Evolutionary conservation across 305 asterid genomes (phyloP).

Genomic region (Solanum hybrid): DNA sequence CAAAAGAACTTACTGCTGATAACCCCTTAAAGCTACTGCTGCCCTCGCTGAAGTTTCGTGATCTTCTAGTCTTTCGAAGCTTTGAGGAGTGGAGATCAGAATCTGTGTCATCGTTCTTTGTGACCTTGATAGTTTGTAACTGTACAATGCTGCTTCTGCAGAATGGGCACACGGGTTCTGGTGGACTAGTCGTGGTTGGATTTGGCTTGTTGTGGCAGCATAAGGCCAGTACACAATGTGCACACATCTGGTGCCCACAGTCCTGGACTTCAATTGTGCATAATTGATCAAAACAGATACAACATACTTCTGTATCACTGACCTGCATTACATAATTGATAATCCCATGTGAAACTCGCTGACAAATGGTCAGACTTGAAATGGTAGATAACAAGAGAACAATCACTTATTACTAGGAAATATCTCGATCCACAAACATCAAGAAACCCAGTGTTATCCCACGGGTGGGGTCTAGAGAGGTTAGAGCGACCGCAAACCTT

Average conservation of each 20-base stretch:
- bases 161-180: slow-evolving; percentile 73
- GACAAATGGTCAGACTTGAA: neutral
- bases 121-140: slow-evolving; percentile 47
- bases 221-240: slow-evolving; percentile 73
- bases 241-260: slow-evolving; percentile 93
- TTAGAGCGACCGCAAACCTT: neutral
- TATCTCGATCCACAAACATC: neutral
- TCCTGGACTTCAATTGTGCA: slow-evolving; percentile 90
- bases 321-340: slow-evolving; percentile 29
- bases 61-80: slow-evolving; percentile 33
- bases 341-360: neutral
- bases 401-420: neutral
- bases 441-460: neutral
- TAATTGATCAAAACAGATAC: slow-evolving; percentile 88
- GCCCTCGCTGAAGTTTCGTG: slow-evolving; percentile 54
- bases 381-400: neutral
- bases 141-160: slow-evolving; percentile 77
- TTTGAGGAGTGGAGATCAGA: slow-evolving; percentile 36
- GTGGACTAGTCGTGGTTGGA: slow-evolving; percentile 44
- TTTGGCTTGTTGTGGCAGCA: slow-evolving; percentile 91
- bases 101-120: slow-evolving; percentile 27
- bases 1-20: slow-evolving; percentile 57
- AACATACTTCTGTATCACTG: slow-evolving; percentile 68
- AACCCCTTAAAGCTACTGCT: slow-evolving; percentile 81
- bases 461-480: neutral